phyloP scores from a whole-genome alignment of 768 basidiomycete genomes.

The Scleroderma bovista region DNA sequence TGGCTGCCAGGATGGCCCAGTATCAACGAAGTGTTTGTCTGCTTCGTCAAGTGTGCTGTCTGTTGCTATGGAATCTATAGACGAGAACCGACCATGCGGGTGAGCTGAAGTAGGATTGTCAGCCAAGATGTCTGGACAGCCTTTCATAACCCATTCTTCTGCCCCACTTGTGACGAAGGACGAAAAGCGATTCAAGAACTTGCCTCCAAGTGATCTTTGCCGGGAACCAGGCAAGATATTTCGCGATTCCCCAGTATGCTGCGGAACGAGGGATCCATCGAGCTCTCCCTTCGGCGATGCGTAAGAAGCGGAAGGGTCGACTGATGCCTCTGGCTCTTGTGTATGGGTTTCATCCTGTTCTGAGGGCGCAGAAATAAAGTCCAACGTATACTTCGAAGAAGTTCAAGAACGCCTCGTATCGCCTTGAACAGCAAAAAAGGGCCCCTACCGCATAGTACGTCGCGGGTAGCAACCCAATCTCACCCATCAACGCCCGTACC shows the following conservation, averaged over 20 bases:
- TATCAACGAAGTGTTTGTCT: slow-evolving; percentile 66
- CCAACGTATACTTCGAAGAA: slow-evolving; percentile 57
- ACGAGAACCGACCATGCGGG: slow-evolving; percentile 23
- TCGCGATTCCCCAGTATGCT: slow-evolving; percentile 67
- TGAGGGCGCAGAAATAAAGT: slow-evolving; percentile 49
- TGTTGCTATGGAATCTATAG: slow-evolving; percentile 38
- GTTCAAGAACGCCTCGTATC: neutral
- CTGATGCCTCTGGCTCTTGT: slow-evolving; percentile 35
- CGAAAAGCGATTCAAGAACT: slow-evolving; percentile 79
- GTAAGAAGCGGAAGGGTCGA: slow-evolving; percentile 47
- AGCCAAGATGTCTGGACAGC: slow-evolving; percentile 35
- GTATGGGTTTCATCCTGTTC: slow-evolving; percentile 14
- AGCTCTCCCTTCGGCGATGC: slow-evolving; percentile 24
- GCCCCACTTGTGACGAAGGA: slow-evolving; percentile 83
- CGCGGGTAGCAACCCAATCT: slow-evolving; percentile 63
- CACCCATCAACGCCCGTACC: slow-evolving; percentile 49
- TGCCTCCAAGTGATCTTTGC: slow-evolving; percentile 68
- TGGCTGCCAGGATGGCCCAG: slow-evolving; percentile 65
- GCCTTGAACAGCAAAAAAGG: neutral
- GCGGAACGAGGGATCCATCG: slow-evolving; percentile 44
- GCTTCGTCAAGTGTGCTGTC: slow-evolving; percentile 44
- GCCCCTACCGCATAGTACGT: slow-evolving; percentile 66
- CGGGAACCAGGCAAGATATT: slow-evolving; percentile 59
- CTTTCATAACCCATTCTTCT: slow-evolving; percentile 77
- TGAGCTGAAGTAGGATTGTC: slow-evolving; percentile 13